Conservation (phyloP, 768 basidiomycete genomes). For the Auricularia sp. region DNA sequence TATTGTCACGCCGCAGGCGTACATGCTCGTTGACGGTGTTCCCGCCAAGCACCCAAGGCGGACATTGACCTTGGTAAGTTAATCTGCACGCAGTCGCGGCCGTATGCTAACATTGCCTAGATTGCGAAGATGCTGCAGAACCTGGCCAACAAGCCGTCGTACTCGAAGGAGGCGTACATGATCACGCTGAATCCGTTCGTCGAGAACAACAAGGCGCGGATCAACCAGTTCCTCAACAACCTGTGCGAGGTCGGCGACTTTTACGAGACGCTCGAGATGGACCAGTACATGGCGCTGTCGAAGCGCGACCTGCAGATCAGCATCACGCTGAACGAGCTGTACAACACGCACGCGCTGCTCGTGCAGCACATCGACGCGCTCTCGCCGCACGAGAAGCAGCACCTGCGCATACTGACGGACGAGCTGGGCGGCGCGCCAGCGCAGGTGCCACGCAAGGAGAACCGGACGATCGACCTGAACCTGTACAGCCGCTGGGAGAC, state of each 20-base stretch:
- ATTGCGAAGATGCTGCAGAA: slow-evolving; percentile 99
- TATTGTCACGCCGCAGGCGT: slow-evolving; percentile 97
- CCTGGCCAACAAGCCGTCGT: slow-evolving; percentile 96
- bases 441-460: slow-evolving; percentile 98
- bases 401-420: slow-evolving; percentile 91
- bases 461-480: slow-evolving; percentile 82
- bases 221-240: slow-evolving; percentile 94
- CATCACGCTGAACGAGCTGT: slow-evolving; percentile 97
- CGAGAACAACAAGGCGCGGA: slow-evolving; percentile 95
- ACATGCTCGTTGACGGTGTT: slow-evolving; percentile 97
- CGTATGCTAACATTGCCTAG: slow-evolving; percentile 39
- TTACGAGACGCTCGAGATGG: slow-evolving; percentile 99
- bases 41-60: slow-evolving; percentile 96
- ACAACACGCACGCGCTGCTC: slow-evolving; percentile 95
- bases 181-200: slow-evolving; percentile 97
- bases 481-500: slow-evolving; percentile 99
- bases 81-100: not conserved
- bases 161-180: slow-evolving; percentile 98
- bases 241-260: slow-evolving; percentile 99
- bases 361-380: slow-evolving; percentile 90
- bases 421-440: slow-evolving; percentile 89
- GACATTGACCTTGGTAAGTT: slow-evolving; percentile 77
- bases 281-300: slow-evolving; percentile 99
- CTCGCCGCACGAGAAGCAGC: slow-evolving; percentile 95
- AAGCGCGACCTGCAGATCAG: slow-evolving; percentile 98